Evolutionary conservation across 805 yeast species (phyloP).

Genomic region (Sugiyamaella valdiviana): DNA sequence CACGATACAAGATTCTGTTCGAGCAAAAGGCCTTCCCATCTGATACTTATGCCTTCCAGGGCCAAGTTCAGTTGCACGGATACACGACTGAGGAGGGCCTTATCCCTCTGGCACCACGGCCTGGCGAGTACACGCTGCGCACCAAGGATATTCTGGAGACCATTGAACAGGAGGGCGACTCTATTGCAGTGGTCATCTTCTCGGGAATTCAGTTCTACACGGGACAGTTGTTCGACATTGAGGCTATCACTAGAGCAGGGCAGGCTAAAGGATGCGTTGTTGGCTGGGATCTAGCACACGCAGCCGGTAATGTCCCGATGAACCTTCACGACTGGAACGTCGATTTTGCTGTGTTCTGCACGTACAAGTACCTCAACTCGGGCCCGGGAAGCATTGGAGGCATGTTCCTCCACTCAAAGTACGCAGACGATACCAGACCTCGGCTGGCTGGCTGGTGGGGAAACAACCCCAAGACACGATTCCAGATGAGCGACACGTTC

Average conservation of each 20-base stretch:
- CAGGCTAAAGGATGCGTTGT: conserved; percentile 45
- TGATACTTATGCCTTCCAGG: conserved; percentile 78
- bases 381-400: conserved; percentile 97
- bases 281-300: conserved; percentile 97
- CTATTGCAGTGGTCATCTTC: conserved; percentile 66
- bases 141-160: conserved; percentile 56
- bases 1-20: conserved; percentile 63
- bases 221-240: conserved; percentile 79
- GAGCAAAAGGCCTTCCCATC: conserved; percentile 90
- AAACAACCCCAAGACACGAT: conserved; percentile 60
- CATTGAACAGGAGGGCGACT: conserved; percentile 51
- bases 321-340: conserved; percentile 80
- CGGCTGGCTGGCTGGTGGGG: conserved; percentile 99
- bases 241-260: conserved; percentile 58
- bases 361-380: conserved; percentile 82
- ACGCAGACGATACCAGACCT: conserved; percentile 38
- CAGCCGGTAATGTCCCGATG: conserved; percentile 79
- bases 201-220: conserved; percentile 91
- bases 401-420: conserved; percentile 61
- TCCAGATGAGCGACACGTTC: conserved; percentile 71
- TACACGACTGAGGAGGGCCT: conserved; percentile 48
- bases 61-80: conserved; percentile 61
- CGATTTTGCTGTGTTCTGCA: conserved; percentile 93
- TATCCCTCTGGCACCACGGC: conserved; percentile 57
- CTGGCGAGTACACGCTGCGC: conserved; percentile 48